Evolutionary conservation across 306 rosid species (phyloP), one percentile per base, ranked within the genome.

Genomic region (Malus fusca): DNA sequence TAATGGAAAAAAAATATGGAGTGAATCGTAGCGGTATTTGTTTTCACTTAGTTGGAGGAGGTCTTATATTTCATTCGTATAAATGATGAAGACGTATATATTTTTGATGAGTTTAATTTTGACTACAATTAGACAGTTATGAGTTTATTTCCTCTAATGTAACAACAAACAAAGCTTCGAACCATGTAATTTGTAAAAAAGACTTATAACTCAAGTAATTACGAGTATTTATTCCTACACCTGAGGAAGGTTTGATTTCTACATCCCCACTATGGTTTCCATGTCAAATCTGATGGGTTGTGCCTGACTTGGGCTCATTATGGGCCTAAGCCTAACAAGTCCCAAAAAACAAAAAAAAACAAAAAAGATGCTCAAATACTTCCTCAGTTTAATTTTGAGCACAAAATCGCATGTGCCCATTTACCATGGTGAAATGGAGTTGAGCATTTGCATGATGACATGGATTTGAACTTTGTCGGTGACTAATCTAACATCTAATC

Each of bases 381-480:
- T 23, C 64, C 25, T 58, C 31, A 59, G 30, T 59, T 59, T 59
- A 59, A 59, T 59, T 11, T 23, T 23, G 18, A 59, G 64, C 6
- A 59, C 6, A 62, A 28, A 62, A 26, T 30, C 1, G 40, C 9
- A 35, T 6, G 40, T 35, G 2, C 9, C 9, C 40, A 35, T 35
- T 35, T 35, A 35, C 0, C 9, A 35, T 1, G 2, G 0, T 35
- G 40, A 35, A 35, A 35, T 35, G 9, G 40, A 35, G 9, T 35
- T 6, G 40, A 35, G 40, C 2, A 35, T 1, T 35, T 35, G 40
- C 0, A 35, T 1, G 2, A 35, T 1, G 0, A 1, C 0, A 0
- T 35, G 9, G 1, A 8, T 35, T 35, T 0, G 40, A 35, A 35
- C 2, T 1, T 7, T 7, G 0, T 35, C 0, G 2, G 9, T 35